Base-by-base conservation (phyloP, 2,329 filamentous ascomycete species). In the Pseudogymnoascus sp. region DNA sequence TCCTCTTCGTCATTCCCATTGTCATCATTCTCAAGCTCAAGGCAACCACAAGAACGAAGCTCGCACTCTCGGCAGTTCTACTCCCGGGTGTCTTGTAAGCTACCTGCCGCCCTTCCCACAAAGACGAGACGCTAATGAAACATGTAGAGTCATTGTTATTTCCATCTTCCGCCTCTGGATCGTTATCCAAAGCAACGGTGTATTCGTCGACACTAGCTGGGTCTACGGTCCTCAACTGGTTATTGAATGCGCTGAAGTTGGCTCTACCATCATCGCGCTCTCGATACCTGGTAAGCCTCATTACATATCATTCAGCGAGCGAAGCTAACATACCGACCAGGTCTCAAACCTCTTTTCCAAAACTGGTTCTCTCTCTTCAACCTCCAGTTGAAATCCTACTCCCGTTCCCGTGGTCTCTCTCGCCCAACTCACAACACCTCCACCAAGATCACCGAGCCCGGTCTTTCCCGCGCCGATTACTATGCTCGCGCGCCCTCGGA, bases 1-100 rank as follows among this genome's bases (percentile, higher is more conserved):
- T 82, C 12, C 72, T 83, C 39, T 82, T 83, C 63, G 74, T 76
- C 2, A 80, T 82, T 58, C 80, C 80, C 0, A 71, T 79, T 16
- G 76, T 78, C 5, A 78, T 82, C 72, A 73, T 83, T 38, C 70
- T 73, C 28, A 72, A 75, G 7, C 66, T 82, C 42, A 77, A 80
- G 75, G 81, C 70, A 73, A 74, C 0, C 82, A 82, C 71, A 70
- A 82, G 14, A 76, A 81, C 63, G 9, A 77, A 71, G 0, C 69
- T 77, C 4, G 79, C 82, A 55, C 71, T 82, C 35, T 70, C 82
- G 52, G 80, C 80, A 0, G 80, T 80, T 69, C 69, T 79, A 25
- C 72, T 77, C 79, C 35, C 35, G 35, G 35, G 35, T 36, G 35
- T 36, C 12, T 36, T 36, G 80, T 63, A 73, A 79, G 70, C 2